These are phyloP conservation scores for Wickerhamiella pararugosa DNA, from an alignment of 1,139 yeast species.

Conservation along the genomic window DNA sequence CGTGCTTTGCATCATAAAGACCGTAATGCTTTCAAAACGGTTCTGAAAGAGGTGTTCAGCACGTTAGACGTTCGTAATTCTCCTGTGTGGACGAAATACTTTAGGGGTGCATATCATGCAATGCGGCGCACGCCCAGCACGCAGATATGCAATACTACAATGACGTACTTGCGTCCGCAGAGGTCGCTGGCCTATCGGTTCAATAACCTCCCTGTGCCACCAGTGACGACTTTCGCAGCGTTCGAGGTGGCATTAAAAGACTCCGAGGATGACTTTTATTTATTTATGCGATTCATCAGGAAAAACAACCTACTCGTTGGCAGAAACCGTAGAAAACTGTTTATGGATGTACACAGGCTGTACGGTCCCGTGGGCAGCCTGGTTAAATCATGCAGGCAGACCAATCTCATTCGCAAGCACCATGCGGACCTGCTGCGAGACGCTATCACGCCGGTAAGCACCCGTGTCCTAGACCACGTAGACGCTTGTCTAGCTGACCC, in stretches of 20 bases:
- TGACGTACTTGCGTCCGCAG: not conserved
- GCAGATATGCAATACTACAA: not conserved
- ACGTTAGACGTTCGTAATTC: conserved; percentile 2
- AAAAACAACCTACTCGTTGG: conserved; percentile 2
- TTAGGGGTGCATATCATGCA: not conserved
- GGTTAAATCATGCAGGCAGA: conserved; percentile 6
- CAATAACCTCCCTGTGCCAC: conserved; percentile 7
- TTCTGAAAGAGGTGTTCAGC: conserved; percentile 4
- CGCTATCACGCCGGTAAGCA: conserved; percentile 7
- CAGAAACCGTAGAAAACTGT: conserved; percentile 7
- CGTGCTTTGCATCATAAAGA: not conserved
- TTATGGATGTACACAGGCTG: not conserved
- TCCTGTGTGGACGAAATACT: conserved; percentile 3
- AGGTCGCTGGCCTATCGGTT: conserved; percentile 2
- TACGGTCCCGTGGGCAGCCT: conserved; percentile 7
- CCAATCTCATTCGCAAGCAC: conserved; percentile 2
- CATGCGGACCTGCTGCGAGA: conserved; percentile 7
- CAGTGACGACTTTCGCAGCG: not conserved
- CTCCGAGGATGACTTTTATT: not conserved
- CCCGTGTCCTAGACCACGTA: conserved; percentile 3
- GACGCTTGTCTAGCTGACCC: not conserved
- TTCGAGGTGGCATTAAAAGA: not conserved
- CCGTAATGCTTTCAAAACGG: not conserved
- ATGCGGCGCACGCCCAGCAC: not conserved
- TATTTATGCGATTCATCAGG: not conserved